Percentiles rank a stretch among this genome's conserved stretches.
Conservation (phyloP, 208 protist genomes). For the Strigomonas galati region DNA sequence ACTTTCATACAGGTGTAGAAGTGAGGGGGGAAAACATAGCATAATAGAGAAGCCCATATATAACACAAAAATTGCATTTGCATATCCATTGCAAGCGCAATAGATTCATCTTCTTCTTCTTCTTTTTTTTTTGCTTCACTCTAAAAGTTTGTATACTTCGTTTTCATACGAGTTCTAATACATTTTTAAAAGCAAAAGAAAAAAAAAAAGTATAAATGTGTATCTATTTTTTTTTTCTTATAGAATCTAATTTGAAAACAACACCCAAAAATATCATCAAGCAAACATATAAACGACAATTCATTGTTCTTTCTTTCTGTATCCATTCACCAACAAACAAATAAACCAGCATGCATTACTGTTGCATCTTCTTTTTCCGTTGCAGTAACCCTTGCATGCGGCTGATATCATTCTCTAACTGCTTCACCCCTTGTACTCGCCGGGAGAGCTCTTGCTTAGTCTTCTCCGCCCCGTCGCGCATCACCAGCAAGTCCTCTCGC, state of each 20-base stretch:
- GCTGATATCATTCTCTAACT: slow-evolving; percentile 39
- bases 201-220: slow-evolving; percentile 1
- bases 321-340: not conserved
- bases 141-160: too few relatives aligned
- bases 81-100: too few relatives aligned
- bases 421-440: slow-evolving; percentile 29
- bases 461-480: slow-evolving; percentile 20
- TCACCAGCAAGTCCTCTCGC: slow-evolving; percentile 33
- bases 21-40: too few relatives aligned
- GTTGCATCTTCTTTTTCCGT: not conserved
- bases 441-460: slow-evolving; percentile 31
- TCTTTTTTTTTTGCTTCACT: not conserved
- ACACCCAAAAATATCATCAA: too few relatives aligned
- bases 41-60: too few relatives aligned
- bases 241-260: slow-evolving; percentile 1
- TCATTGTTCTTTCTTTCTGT: not conserved
- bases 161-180: too few relatives aligned
- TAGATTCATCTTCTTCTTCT: slow-evolving; percentile 1
- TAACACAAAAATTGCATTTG: too few relatives aligned
- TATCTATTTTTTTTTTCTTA: slow-evolving; percentile 12
- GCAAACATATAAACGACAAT: slow-evolving; percentile 7
- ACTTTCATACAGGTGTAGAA: too few relatives aligned
- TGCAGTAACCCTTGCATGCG: slow-evolving; percentile 13
- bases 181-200: slow-evolving; percentile 8
- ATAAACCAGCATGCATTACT: not conserved